Conservation (phyloP, 2,329 filamentous ascomycete genomes). For the Fusarium redolens region DNA sequence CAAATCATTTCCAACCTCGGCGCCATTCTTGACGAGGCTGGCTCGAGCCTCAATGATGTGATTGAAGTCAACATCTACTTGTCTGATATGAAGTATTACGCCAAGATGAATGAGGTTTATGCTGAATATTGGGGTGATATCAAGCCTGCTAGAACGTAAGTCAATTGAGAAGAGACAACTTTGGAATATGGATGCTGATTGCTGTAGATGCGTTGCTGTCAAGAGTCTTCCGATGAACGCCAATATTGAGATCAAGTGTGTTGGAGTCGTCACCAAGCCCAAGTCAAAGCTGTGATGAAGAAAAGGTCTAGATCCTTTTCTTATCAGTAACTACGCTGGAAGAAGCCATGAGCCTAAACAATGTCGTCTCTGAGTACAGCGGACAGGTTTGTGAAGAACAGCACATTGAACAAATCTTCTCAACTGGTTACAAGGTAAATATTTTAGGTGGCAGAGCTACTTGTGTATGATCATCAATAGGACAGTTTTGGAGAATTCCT, state of each 20-base stretch:
- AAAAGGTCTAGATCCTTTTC: too few species aligned
- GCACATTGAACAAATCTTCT: too few species aligned
- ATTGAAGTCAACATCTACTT: conserved; percentile 80
- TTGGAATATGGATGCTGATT: background rate
- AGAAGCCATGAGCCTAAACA: too few species aligned
- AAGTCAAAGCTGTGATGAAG: conserved; percentile 24
- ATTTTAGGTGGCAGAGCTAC: too few species aligned
- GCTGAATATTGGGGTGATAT: conserved; percentile 71
- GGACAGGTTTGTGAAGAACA: too few species aligned
- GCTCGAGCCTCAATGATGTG: conserved; percentile 70
- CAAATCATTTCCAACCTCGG: conserved; percentile 76
- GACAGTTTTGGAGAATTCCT: too few species aligned
- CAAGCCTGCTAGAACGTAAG: conserved; percentile 55
- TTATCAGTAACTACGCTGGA: too few species aligned
- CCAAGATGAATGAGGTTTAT: conserved; percentile 79
- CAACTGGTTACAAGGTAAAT: too few species aligned
- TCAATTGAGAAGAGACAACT: background rate
- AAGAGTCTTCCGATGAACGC: conserved; percentile 47
- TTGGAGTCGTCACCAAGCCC: conserved; percentile 38
- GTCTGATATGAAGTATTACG: conserved; percentile 77
- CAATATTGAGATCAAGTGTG: conserved; percentile 48
- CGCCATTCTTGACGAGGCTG: conserved; percentile 75
- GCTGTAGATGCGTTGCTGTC: conserved; percentile 45
- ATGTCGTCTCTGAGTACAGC: too few species aligned
- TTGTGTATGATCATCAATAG: too few species aligned